Evolutionary conservation across 352 stramenopile species (phyloP).

Genomic region (Thalassiosira oceanica): DNA sequence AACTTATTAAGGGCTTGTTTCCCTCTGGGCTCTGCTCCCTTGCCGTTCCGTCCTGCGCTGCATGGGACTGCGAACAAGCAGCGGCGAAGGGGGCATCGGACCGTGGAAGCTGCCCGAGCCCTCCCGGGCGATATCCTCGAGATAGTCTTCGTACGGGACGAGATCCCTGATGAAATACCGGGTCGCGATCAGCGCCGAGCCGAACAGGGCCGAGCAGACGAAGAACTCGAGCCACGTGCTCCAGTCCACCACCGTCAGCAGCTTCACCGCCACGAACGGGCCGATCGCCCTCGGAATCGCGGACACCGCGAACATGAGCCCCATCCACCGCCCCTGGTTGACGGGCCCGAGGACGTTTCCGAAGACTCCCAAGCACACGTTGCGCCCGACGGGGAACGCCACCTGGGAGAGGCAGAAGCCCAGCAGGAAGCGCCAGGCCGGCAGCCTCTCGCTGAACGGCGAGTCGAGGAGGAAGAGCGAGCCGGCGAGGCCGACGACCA

Average conservation of each 20-base stretch:
- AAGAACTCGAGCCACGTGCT: slow-evolving; percentile 36
- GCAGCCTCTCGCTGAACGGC: slow-evolving; percentile 27
- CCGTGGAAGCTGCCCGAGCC: too few relatives aligned
- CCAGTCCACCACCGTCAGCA: slow-evolving; percentile 20
- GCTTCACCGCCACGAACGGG: slow-evolving; percentile 35
- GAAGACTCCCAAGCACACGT: slow-evolving; percentile 47
- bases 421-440: slow-evolving; percentile 41
- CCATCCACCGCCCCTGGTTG: slow-evolving; percentile 59
- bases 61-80: too few relatives aligned
- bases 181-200: slow-evolving; percentile 5
- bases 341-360: slow-evolving; percentile 46
- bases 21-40: too few relatives aligned
- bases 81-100: too few relatives aligned
- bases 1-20: too few relatives aligned
- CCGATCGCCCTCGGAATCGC: slow-evolving; percentile 52
- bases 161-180: slow-evolving; percentile 10
- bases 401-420: slow-evolving; percentile 53
- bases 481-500: slow-evolving; percentile 46
- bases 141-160: slow-evolving; percentile 34
- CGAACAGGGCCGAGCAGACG: slow-evolving; percentile 23
- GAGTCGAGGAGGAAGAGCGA: slow-evolving; percentile 45
- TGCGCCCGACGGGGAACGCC: slow-evolving; percentile 56
- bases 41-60: too few relatives aligned
- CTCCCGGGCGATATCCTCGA: too few relatives aligned
- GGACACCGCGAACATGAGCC: slow-evolving; percentile 52